Conservation (phyloP, 164 flowering plant species). For the Nymphaea colorata region DNA sequence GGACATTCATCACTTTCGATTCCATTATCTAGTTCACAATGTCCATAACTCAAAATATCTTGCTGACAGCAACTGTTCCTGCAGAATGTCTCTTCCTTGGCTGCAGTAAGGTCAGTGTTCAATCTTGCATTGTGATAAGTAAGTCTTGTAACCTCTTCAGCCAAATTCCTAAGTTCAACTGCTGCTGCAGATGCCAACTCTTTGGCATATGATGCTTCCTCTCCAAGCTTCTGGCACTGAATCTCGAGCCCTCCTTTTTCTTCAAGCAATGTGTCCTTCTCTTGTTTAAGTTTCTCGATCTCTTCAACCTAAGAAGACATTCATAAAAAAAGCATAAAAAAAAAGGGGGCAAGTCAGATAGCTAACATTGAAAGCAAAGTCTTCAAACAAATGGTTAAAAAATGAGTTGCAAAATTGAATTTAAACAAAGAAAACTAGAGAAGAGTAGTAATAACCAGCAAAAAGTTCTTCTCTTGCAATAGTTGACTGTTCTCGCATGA, state of each 20-base stretch:
- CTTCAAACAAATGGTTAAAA: too few relatives aligned
- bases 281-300: constrained; percentile 58
- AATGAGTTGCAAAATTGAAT: neutral
- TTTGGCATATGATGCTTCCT: constrained; percentile 86
- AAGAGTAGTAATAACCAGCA: constrained; percentile 29
- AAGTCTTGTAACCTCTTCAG: constrained; percentile 81
- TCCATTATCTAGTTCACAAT: constrained; percentile 14
- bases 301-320: constrained; percentile 43
- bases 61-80: constrained; percentile 25
- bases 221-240: constrained; percentile 53
- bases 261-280: constrained; percentile 41
- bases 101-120: constrained; percentile 38
- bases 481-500: neutral
- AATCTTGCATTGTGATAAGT: constrained; percentile 71
- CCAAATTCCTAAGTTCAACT: constrained; percentile 65
- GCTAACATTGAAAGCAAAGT: neutral
- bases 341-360: neutral
- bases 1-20: constrained; percentile 14
- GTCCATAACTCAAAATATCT: constrained; percentile 16
- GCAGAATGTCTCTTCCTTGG: constrained; percentile 24
- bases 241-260: constrained; percentile 61
- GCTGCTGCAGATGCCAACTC: constrained; percentile 94
- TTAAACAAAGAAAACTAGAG: neutral
- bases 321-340: neutral
- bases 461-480: constrained; percentile 5